phyloP scores from a whole-genome alignment of 1,284 basidiomycete species.

The Cryptococcus amylolentus region DNA sequence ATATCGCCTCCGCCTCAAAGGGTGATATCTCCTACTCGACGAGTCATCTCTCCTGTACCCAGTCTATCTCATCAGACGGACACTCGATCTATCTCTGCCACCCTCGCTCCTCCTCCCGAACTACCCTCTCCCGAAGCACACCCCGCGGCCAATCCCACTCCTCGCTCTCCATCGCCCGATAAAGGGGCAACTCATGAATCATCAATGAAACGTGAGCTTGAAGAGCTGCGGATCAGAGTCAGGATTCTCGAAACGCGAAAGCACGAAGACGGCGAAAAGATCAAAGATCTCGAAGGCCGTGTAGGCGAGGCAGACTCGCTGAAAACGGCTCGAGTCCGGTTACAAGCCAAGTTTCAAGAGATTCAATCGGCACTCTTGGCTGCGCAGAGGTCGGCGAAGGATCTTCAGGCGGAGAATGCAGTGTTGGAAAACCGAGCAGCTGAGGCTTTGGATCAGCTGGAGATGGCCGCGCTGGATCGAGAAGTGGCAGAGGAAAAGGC shows the following conservation, averaged over 20 bases:
- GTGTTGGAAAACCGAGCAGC: constrained; percentile 62
- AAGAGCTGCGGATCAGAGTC: constrained; percentile 78
- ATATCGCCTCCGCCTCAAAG: constrained; percentile 4
- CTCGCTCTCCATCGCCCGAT: constrained; percentile 16
- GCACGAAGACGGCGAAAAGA: constrained; percentile 75
- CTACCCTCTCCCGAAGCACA: background rate
- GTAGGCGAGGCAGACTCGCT: constrained; percentile 80
- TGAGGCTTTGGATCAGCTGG: constrained; percentile 81
- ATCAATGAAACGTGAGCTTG: constrained; percentile 52
- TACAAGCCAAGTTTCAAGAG: constrained; percentile 78
- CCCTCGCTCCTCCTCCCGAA: constrained; percentile 8
- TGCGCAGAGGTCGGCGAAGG: constrained; percentile 63
- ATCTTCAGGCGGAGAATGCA: constrained; percentile 61
- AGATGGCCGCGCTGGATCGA: constrained; percentile 92
- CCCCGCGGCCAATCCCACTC: background rate
- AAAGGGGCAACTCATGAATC: constrained; percentile 16
- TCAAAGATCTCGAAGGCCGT: constrained; percentile 79
- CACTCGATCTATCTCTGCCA: constrained; percentile 15
- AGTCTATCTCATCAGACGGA: constrained; percentile 4
- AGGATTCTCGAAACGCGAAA: constrained; percentile 82
- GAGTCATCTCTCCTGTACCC: constrained; percentile 9
- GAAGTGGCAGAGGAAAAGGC: constrained; percentile 95
- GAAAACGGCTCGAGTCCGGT: constrained; percentile 77
- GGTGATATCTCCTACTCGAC: background rate
- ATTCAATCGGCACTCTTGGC: constrained; percentile 72